Base-by-base conservation (phyloP, 2,329 filamentous ascomycete genomes). In the Cordyceps pruinosa region DNA sequence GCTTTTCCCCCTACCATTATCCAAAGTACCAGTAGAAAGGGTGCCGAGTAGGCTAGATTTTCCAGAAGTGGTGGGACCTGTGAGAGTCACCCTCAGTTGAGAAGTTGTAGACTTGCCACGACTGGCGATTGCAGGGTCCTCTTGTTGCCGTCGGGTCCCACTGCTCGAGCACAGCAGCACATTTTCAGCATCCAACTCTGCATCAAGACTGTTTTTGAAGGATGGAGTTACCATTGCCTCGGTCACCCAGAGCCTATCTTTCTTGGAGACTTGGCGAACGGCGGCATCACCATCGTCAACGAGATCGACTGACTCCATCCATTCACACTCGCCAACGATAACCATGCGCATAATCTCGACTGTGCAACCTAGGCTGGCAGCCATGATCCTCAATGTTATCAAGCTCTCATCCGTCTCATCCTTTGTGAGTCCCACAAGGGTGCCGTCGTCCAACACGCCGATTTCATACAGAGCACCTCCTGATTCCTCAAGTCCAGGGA, bases 381-480 rank as follows among this genome's bases (percentile, higher is more conserved):
- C 93, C 93, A 99, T 99, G 51, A 89, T 85, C 60, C 86, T 84
- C 37, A 99, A 74, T 58, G 92, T 97, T 42, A 81, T 82, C 60
- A 97, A 78, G 68, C 91, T 97, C 72, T 97, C 93, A 60, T 93
- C 84, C 79, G 99, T 83, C 71, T 99, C 94, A 67, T 97, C 91
- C 62, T 89, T 85, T 2, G 90, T 89, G 47, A 99, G 77, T 0
- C 94, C 94, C 42, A 96, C 84, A 58, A 99, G 85, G 0, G 88
- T 90, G 8, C 94, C 94, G 73, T 97, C 91, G 69, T 99, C 94
- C 28, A 92, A 88, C 10, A 99, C 91, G 0, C 94, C 94, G 69
- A 99, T 96, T 70, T 99, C 93, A 65, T 99, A 99, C 50, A 97
- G 73, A 1, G 94, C 94, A 5, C 94, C 94, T 63, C 90, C 87